Base-by-base conservation (phyloP, 176 grass and related monocot genomes). In the Oryza glaberrima region DNA sequence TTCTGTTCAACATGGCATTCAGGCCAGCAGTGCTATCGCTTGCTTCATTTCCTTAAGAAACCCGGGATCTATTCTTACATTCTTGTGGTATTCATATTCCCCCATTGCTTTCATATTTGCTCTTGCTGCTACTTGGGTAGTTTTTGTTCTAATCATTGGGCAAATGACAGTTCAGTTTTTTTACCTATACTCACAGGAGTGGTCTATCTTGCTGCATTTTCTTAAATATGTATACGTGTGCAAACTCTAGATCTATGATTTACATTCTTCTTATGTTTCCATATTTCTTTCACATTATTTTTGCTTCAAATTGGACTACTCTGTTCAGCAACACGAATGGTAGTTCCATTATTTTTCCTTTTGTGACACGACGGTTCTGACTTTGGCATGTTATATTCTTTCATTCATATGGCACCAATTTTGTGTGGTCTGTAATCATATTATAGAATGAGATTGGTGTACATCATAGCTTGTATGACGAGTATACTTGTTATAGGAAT, bases 311-410 rank as follows among this genome's bases (percentile, higher is more conserved):
- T 38, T 75, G 20, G 28, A 51, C n/a, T 25, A 40, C 10, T 26
- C 13, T 49, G 52, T 38, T 7, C 8, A 61, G 9, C 41, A 9
- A 10, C 4, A 0, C 13, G 40, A 56, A 9, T 25, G 14, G 6
- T 0, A 16, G 7, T 13, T 52, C 7, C 22, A 22, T 61, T 52
- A 6, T 19, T 67, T 76, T 83, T 83, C 17, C 72, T 76, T 7
- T 48, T 4, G 17, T 40, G 11, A 66, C 40, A 9, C 14, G 36
- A 64, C 12, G 20, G 3, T 65, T 88, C 54, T 67, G 12, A 5
- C 25, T 70, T 64, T 41, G 66, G 11, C 17, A 35, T 72, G 44
- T 77, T 72, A 48, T 77, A 75, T 67, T 66, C 11, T 85, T 60
- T 56, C 16, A 49, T 77, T 77, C 17, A 71, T 19, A 63, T 81